Conservation (phyloP, 2,329 filamentous ascomycete species). For the Stenocarpella maydis region DNA sequence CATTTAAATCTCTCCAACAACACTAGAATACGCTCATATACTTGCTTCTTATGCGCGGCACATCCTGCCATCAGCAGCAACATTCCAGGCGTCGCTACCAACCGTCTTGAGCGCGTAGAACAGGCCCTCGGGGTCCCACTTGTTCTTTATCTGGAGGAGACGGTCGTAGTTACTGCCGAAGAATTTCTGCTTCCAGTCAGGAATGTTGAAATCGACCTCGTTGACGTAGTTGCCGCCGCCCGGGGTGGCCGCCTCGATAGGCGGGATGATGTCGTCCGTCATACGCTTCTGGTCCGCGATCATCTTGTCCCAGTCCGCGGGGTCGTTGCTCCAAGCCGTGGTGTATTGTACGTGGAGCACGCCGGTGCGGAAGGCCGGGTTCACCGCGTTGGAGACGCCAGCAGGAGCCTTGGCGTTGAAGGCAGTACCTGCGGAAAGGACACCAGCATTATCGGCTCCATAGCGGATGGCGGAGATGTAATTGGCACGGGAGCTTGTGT, state of each 20-base stretch:
- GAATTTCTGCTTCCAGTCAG: conserved; percentile 43
- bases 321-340: conserved; percentile 39
- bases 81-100: conserved; percentile 49
- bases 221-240: conserved; percentile 42
- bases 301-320: conserved; percentile 38
- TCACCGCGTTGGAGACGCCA: conserved; percentile 46
- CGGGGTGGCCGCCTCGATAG: conserved; percentile 39
- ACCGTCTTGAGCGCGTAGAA: conserved; percentile 44
- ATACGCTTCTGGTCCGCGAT: conserved; percentile 42
- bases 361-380: conserved; percentile 48
- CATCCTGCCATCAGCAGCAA: conserved; percentile 45
- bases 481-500: conserved; percentile 38
- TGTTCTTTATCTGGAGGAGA: conserved; percentile 43
- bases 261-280: conserved; percentile 44
- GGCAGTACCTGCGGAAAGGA: conserved; percentile 44
- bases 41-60: conserved; percentile 39
- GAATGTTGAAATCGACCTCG: conserved; percentile 45
- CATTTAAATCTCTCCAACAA: background rate
- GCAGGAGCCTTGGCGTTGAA: conserved; percentile 46
- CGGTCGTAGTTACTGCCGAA: conserved; percentile 44
- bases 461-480: conserved; percentile 36
- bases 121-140: conserved; percentile 43
- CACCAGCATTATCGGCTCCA: conserved; percentile 42
- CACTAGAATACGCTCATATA: background rate
- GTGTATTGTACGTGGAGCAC: conserved; percentile 45